Evolutionary conservation across 805 yeast species (phyloP).

Genomic region (Monosporozyma yasuniensis): DNA sequence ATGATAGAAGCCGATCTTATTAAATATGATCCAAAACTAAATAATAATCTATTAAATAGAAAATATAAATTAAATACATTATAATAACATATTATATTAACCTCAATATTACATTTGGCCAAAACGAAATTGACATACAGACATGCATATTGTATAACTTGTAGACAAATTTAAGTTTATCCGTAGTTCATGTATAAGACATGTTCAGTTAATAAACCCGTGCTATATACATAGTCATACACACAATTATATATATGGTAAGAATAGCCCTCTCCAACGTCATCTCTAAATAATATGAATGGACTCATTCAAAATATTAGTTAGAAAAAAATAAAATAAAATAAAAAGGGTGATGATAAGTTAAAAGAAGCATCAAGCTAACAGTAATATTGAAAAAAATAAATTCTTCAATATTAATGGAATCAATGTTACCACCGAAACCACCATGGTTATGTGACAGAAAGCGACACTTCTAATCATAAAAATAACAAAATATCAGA

Average conservation of each 20-base stretch:
- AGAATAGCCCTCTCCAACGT: background rate
- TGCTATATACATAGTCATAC: background rate
- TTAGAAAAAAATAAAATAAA: slow-evolving; percentile 10
- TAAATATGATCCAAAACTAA: background rate
- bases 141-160: background rate
- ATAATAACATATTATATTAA: background rate
- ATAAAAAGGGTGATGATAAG: slow-evolving; percentile 13
- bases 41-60: background rate
- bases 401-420: background rate
- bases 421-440: slow-evolving; percentile 4
- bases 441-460: slow-evolving; percentile 19
- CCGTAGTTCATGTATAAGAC: too few species aligned
- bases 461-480: slow-evolving; percentile 24
- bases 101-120: background rate
- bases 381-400: slow-evolving; percentile 6
- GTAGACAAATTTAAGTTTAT: too few species aligned
- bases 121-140: background rate
- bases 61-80: slow-evolving; percentile 3
- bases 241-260: too few species aligned
- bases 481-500: slow-evolving; percentile 7
- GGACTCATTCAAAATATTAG: slow-evolving; percentile 21
- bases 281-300: slow-evolving; percentile 11
- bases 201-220: background rate
- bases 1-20: background rate
- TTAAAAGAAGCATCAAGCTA: slow-evolving; percentile 25